Evolutionary conservation across 2,329 filamentous ascomycete species (phyloP), one percentile per base, ranked within the genome.

Genomic region (Cladosporium oxysporum): DNA sequence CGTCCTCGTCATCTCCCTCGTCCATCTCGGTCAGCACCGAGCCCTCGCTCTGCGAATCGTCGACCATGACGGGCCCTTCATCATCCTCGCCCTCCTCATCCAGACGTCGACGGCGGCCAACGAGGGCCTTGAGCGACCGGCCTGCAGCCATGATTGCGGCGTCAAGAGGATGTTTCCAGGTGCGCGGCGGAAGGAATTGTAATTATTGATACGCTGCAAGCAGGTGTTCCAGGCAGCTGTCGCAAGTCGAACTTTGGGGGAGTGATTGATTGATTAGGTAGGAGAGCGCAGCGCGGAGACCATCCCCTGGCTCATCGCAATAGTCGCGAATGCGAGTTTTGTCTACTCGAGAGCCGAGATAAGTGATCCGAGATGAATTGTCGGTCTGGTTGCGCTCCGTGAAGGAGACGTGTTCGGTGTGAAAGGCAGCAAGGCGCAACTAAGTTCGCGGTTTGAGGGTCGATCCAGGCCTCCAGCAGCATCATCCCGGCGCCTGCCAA

Each of bases 71-170:
- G 67, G 84, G 71, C 47, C 73, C 75, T 69, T 81, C 78, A 60
- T 91, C 88, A 70, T 91, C 89, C 72, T 91, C 89, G 71, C 85
- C 88, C 76, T 91, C 89, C 73, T 91, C 88, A 77, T 88, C 88
- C 70, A 88, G 84, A 72, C 88, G 86, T 76, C 89, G 87, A 74
- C 89, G 86, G 72, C 87, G 87, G 76, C 87, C 87, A 77, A 90
- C 85, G 72, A 87, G 78, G 79, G 88, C 89, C 80, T 85, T 88
- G 78, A 87, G 86, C 75, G 73, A 71, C 35, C 86, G 85, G 74
- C 84, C 77, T 64, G 80, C 77, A 75, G 80, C 81, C 83, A 85
- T 86, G 62, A 71, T 52, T 61, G 57, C 44, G 44, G 53, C 18
- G 50, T 35, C 3, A 16, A 49, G 16, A 16, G 26, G 29, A 33